Percentiles rank a stretch among this genome's conserved stretches.
These are phyloP conservation scores for Senna tora DNA, from an alignment of 306 rosid genomes.

Conservation along the genomic window DNA sequence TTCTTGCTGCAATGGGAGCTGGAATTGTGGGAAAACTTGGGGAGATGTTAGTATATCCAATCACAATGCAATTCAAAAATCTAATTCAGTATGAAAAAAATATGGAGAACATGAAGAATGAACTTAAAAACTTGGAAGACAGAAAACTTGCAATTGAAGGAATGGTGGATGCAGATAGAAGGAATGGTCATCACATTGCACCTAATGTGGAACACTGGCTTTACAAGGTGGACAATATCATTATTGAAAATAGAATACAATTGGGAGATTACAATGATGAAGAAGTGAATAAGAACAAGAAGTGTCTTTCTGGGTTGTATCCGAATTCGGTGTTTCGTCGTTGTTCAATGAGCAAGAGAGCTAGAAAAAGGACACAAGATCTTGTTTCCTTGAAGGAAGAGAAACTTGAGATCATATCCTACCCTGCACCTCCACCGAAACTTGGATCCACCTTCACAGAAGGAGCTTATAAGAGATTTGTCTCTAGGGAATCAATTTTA, in stretches of 20 bases:
- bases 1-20: neutral
- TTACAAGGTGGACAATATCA: neutral
- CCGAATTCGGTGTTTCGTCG: conserved; percentile 6
- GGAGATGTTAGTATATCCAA: neutral
- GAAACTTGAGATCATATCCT: conserved; percentile 26
- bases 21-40: conserved; percentile 26
- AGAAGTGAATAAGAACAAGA: conserved; percentile 6
- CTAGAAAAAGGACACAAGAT: neutral
- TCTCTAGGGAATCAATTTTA: conserved; percentile 9
- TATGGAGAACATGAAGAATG: neutral
- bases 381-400: neutral
- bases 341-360: conserved; percentile 25
- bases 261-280: neutral
- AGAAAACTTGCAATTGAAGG: conserved; percentile 17
- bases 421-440: neutral
- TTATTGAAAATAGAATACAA: neutral
- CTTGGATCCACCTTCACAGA: conserved; percentile 28
- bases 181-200: conserved; percentile 16
- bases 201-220: conserved; percentile 28
- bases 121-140: neutral
- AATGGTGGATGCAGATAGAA: conserved; percentile 19
- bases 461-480: conserved; percentile 22
- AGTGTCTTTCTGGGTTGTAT: conserved; percentile 30
- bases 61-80: neutral
- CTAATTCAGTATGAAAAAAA: neutral